Percentiles rank a stretch among this genome's conserved stretches.
phyloP scores from a whole-genome alignment of 345 rosid species.

The Dipteronia sinensis region DNA sequence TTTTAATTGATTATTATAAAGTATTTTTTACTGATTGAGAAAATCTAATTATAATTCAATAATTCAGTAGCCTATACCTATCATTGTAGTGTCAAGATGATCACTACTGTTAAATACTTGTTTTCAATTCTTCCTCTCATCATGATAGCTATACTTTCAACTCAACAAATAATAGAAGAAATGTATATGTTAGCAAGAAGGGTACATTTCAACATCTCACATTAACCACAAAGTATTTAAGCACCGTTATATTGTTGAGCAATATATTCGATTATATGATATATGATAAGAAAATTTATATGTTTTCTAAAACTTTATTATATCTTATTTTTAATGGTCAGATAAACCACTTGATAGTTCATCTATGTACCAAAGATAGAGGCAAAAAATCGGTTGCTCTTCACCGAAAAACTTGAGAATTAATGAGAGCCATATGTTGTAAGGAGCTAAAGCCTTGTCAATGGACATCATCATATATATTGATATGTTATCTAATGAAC shows the following conservation, averaged over 20 bases:
- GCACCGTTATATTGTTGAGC: too few relatives aligned
- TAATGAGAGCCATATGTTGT: slow-evolving; percentile 20
- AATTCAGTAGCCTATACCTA: not conserved
- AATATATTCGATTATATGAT: too few relatives aligned
- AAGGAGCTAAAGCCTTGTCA: slow-evolving; percentile 14
- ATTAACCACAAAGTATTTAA: not conserved
- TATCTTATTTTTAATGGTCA: too few relatives aligned
- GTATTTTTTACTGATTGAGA: not conserved
- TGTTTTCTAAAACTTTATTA: too few relatives aligned
- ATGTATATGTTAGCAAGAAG: not conserved
- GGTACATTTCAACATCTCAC: not conserved
- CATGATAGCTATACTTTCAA: not conserved
- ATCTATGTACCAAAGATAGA: too few relatives aligned
- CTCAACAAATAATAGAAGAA: not conserved
- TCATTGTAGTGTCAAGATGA: not conserved
- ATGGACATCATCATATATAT: not conserved
- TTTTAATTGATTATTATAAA: not conserved
- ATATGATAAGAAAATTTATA: too few relatives aligned
- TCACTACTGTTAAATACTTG: not conserved
- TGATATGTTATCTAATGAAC: slow-evolving; percentile 16
- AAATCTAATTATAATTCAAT: not conserved
- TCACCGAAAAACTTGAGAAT: not conserved
- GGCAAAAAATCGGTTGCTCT: slow-evolving; percentile 21
- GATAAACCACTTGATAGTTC: too few relatives aligned
- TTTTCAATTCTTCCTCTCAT: not conserved